Conservation (phyloP, 495 filamentous ascomycete genomes). For the Aspergillus coremiiformis region DNA sequence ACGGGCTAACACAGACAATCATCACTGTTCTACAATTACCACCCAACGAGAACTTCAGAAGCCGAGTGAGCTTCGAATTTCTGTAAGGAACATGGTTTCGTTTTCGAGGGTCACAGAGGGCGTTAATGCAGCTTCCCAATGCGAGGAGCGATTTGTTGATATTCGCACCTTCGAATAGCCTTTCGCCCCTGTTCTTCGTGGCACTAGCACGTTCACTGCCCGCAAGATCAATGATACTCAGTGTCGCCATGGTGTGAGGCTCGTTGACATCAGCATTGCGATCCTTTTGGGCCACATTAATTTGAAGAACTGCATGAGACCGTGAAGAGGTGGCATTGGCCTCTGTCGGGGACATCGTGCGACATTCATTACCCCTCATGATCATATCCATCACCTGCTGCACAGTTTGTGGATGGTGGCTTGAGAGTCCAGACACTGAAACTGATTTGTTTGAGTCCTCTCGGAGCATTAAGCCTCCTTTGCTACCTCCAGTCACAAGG, state of each 20-base stretch:
- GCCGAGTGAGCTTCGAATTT: constrained; percentile 92
- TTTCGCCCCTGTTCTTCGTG: constrained; percentile 91
- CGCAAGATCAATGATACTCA: constrained; percentile 96
- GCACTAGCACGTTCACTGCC: constrained; percentile 95
- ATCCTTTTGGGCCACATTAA: constrained; percentile 91
- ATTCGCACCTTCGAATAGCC: constrained; percentile 89
- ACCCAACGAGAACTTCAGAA: constrained; percentile 94
- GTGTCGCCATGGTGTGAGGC: constrained; percentile 92
- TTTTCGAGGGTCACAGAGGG: constrained; percentile 89
- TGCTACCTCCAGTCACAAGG: constrained; percentile 77
- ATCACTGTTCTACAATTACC: constrained; percentile 99
- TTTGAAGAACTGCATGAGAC: constrained; percentile 97
- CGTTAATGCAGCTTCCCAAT: constrained; percentile 96
- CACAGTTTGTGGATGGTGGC: constrained; percentile 80
- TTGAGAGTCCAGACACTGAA: constrained; percentile 84
- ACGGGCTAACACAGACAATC: constrained; percentile 98
- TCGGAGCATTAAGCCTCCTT: constrained; percentile 82
- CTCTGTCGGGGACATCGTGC: constrained; percentile 94
- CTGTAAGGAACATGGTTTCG: constrained; percentile 93
- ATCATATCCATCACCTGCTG: constrained; percentile 99
- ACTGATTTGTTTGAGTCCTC: constrained; percentile 94
- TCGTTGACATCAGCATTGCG: constrained; percentile 90
- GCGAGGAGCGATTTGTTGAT: constrained; percentile 98
- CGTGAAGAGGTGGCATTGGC: constrained; percentile 97
- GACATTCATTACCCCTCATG: constrained; percentile 83